These are phyloP conservation scores for Yamadazyma kitorensis DNA, from an alignment of 805 yeast species.

Conservation along the genomic window DNA sequence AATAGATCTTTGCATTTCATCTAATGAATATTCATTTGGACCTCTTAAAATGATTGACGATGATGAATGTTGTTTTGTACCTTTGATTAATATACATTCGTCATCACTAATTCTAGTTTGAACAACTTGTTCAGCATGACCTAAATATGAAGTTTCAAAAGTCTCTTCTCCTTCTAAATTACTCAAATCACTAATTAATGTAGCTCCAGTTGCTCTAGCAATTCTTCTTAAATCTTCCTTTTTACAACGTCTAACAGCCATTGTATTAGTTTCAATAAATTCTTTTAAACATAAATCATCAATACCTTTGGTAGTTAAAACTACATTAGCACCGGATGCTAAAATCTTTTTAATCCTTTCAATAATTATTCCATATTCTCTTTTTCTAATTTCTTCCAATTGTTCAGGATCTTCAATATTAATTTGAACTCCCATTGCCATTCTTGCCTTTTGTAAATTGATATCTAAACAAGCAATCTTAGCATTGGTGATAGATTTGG, in stretches of 20 bases:
- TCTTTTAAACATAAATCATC: constrained; percentile 90
- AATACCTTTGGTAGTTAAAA: constrained; percentile 90
- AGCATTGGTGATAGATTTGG: constrained; percentile 64
- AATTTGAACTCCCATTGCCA: constrained; percentile 98
- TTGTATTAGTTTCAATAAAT: constrained; percentile 85
- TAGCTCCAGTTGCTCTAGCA: constrained; percentile 97
- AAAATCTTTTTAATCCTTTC: constrained; percentile 82
- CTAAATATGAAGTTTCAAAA: constrained; percentile 79
- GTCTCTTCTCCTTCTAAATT: constrained; percentile 96
- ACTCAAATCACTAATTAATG: constrained; percentile 79
- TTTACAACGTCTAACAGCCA: constrained; percentile 96
- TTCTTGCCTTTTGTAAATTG: constrained; percentile 90
- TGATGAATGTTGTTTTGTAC: constrained; percentile 87
- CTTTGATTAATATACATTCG: constrained; percentile 90
- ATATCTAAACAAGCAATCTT: constrained; percentile 87
- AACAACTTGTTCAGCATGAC: constrained; percentile 84
- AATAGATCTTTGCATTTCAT: constrained; percentile 97
- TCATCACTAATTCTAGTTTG: constrained; percentile 94
- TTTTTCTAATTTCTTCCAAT: constrained; percentile 84
- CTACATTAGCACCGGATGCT: constrained; percentile 88
- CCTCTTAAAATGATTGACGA: constrained; percentile 93
- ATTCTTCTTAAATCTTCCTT: constrained; percentile 95
- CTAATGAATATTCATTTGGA: constrained; percentile 89
- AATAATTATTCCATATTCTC: constrained; percentile 81
- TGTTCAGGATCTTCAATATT: constrained; percentile 97